Conservation (phyloP, 176 grass and related monocot species). For the Musa acuminata region DNA sequence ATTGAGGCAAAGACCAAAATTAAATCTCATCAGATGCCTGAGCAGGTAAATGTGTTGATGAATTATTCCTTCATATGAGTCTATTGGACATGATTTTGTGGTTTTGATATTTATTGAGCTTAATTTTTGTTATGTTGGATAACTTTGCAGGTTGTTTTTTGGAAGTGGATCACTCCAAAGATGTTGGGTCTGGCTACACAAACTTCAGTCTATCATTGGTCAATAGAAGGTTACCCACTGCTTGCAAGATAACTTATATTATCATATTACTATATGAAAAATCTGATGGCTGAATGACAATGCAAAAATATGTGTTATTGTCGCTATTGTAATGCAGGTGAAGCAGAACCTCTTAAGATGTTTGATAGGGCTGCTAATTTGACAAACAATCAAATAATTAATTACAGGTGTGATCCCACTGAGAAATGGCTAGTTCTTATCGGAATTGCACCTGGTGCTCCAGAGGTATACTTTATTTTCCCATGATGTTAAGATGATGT, state of each 20-base stretch:
- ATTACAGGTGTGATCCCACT: conserved; percentile 68
- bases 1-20: conserved; percentile 94
- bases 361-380: conserved; percentile 92
- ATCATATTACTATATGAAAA: not conserved
- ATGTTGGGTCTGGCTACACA: conserved; percentile 65
- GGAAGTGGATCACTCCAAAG: conserved; percentile 95
- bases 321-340: conserved; percentile 36
- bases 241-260: conserved; percentile 1
- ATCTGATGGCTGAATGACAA: not conserved
- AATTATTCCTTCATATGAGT: not conserved
- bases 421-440: conserved; percentile 97
- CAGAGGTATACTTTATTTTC: conserved; percentile 40
- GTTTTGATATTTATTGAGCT: not conserved
- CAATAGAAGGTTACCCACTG: conserved; percentile 56
- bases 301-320: not conserved
- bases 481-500: too few relatives aligned
- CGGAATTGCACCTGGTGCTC: conserved; percentile 84
- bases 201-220: conserved; percentile 90
- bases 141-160: conserved; percentile 66
- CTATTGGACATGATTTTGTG: not conserved
- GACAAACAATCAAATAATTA: conserved; percentile 93
- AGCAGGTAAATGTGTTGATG: conserved; percentile 37
- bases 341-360: conserved; percentile 83
- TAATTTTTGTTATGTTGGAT: not conserved
- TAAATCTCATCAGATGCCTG: conserved; percentile 96